Conservation (phyloP, 306 rosid genomes). For the Cicer pinnatifidum region DNA sequence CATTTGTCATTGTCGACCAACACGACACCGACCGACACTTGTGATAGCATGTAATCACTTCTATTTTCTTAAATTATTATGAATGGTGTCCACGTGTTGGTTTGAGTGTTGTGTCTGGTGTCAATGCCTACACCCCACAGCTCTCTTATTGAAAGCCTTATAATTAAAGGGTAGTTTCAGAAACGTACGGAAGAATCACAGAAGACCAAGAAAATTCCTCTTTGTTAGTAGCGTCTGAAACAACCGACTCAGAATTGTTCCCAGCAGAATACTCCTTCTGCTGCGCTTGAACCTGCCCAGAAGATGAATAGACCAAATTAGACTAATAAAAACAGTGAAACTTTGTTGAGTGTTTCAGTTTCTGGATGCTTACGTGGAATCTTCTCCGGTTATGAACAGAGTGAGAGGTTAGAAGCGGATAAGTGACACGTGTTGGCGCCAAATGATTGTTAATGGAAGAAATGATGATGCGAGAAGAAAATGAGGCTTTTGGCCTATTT, state of each 20-base stretch:
- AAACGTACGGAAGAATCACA: constrained; percentile 82
- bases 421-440: constrained; percentile 36
- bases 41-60: too few relatives aligned
- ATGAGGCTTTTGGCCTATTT: constrained; percentile 44
- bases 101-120: too few relatives aligned
- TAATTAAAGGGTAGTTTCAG: constrained; percentile 11
- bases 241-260: constrained; percentile 56
- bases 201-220: constrained; percentile 80
- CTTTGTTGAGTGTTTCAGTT: constrained; percentile 36
- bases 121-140: background rate
- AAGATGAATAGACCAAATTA: constrained; percentile 33
- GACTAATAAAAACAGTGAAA: constrained; percentile 43
- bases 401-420: constrained; percentile 40
- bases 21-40: too few relatives aligned
- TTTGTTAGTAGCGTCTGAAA: constrained; percentile 52
- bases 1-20: too few relatives aligned
- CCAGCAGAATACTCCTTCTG: constrained; percentile 59
- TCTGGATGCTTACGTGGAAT: constrained; percentile 55
- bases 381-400: constrained; percentile 49
- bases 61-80: too few relatives aligned
- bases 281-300: constrained; percentile 67
- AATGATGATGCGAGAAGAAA: constrained; percentile 37
- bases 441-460: constrained; percentile 47
- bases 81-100: too few relatives aligned
- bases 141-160: background rate